Base-by-base conservation (phyloP, 2,329 filamentous ascomycete genomes). In the Ophiostoma sp. region DNA sequence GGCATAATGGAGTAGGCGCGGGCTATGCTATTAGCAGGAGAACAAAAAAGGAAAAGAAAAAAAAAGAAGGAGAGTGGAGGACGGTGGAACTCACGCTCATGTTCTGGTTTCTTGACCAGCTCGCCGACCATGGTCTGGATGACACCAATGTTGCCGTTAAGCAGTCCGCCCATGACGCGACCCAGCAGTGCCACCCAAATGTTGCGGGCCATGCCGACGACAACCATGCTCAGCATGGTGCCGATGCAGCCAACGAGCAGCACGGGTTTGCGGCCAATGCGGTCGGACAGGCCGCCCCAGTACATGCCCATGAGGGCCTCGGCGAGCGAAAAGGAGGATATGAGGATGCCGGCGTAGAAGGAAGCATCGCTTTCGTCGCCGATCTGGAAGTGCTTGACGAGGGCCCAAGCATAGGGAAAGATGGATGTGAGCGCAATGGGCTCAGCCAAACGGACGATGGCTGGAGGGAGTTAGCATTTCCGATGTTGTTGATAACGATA, bases 51-150 rank as follows among this genome's bases (percentile, higher is more conserved):
- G 19, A 6, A 4, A 12, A 3, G 28, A 63, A 31, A 45, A 42
- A 8, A 31, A n/a, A 3, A 6, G 36, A n/a, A 33, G 33, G 8
- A 12, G 55, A 3, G 31, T 31, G 33, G 8, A 12, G 55, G 5
- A n/a, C 6, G 19, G n/a, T 7, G 17, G 22, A 4, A 88, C 91
- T 85, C 83, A 93, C 91, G 93, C 83, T 97, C 94, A 82, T 97
- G 93, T 78, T 95, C 92, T 17, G 93, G 93, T 73, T 91, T 93
- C 45, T 88, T 92, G 70, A 97, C 92, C 72, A 97, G 82, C 81
- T 98, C 95, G 36, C 92, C 93, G 17, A 97, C 95, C 93, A 97
- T 97, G 22, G 94, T 97, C 82, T 97, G 92, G 76, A 96, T 93
- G 48, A 96, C 93, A 36, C 93, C 94, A 77, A 97, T 94, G 79